Evolutionary conservation across 768 basidiomycete species (phyloP), one percentile per base, ranked within the genome.

Genomic region (Serendipita vermifera): DNA sequence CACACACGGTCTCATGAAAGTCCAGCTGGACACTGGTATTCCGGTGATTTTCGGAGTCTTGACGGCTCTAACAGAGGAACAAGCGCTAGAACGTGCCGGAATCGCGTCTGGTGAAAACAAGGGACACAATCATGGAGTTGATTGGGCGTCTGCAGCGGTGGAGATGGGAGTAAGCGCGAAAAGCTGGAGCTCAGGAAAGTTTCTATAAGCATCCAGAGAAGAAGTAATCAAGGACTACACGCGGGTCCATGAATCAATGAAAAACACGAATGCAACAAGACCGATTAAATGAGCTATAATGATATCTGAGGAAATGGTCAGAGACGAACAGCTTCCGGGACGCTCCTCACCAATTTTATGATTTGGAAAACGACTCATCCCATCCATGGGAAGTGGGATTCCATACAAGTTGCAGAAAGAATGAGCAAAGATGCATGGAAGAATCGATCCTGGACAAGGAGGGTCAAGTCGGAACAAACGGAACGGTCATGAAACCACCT

Each of bases 31-130:
- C 69, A 83, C 87, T 1, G 91, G 91, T 14, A 80, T 87, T 22
- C 96, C 96, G 0, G 87, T 98, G 64, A 84, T 99, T 62, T 98
- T 98, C 69, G 96, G 96, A 38, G 91, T 99, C 26, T 71, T 99
- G 66, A 99, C 93, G 17, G 88, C 82, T 40, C 77, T 98, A 61
- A 85, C 75, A 39, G 96, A 98, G 56, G 87, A 93, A 61, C 96
- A 99, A 71, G 96, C 96, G 22, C 69, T 97, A 63, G 87, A 93
- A 64, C 73, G 96, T 58, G 89, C 96, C n/a, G 96, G 96, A 3
- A 69, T 99, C 40, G 88, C 85, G 17, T 70, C 73, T 56, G 82
- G 78, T 11, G 73, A 66, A 54, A 71, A 75, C 58, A 83, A 83
- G 64, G 90, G 90, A 2, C 96, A 98, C 65, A 98, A 98, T 70